Base-by-base conservation (phyloP, 148 eudicot species). In the Vaccinium vitisidaea region DNA sequence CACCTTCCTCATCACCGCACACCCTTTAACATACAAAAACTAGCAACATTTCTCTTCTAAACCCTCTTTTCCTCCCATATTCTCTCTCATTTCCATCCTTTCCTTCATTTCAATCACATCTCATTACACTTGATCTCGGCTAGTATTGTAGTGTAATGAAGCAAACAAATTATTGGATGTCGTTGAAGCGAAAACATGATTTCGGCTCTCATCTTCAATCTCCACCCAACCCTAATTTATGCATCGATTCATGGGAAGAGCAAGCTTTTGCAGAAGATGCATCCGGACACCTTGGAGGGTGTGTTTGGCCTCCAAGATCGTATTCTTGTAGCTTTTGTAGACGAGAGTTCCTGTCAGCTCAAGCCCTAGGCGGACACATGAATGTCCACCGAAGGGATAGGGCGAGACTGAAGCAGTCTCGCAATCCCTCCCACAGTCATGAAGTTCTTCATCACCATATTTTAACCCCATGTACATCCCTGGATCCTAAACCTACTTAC, bases 311-410 rank as follows among this genome's bases (percentile, higher is more conserved):
- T 18, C 98, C 94, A 6, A 87, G 93, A 87, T 94, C 94, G 46
- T 94, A 94, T 75, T 65, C 92, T 83, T 94, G 98, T 67, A 92
- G 85, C 86, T 94, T 94, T 69, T 94, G 98, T 83, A 88, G 87
- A 59, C 87, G 95, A 79, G 98, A 94, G 55, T 94, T 94, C 43
- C 83, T 91, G 89, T 94, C 98, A 2, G 98, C 98, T 43, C 98
- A 94, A 88, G 98, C 98, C 53, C 79, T 94, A 53, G 98, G 98
- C 1, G 98, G 98, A 75, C 98, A 94, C 80, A 93, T 94, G 98
- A 94, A 94, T 85, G 94, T 94, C 65, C 98, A 94, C 75, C 81
- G 98, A 39, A 83, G 94, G 77, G 95, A 94, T 86, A 89, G 94
- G 54, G 98, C 96, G 46, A 91, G 90, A 32, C 87, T 92, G 8